Percentiles rank a stretch among this genome's conserved stretches.
These are phyloP conservation scores for Stereocaulon alpinum DNA, from an alignment of 495 filamentous ascomycete genomes.

Conservation along the genomic window DNA sequence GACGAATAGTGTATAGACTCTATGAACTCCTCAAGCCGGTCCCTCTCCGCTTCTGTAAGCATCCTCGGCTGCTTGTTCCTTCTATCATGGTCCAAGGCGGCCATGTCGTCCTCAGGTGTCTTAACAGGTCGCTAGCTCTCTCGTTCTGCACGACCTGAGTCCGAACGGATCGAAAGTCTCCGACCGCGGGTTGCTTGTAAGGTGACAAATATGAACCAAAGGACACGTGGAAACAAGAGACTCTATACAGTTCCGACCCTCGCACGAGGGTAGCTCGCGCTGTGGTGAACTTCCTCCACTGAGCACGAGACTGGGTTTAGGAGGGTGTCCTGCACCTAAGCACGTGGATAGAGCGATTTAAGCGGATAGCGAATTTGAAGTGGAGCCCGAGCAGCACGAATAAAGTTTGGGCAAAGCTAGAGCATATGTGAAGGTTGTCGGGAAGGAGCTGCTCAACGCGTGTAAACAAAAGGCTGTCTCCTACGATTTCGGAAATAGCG, in stretches of 20 bases:
- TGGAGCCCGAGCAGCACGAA: background rate
- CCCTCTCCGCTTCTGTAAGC: conserved; percentile 68
- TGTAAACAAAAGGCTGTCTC: conserved; percentile 9
- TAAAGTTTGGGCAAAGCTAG: background rate
- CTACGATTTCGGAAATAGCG: conserved; percentile 10
- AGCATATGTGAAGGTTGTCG: background rate
- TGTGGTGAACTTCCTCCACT: background rate
- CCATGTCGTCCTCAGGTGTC: conserved; percentile 14
- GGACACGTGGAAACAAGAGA: background rate
- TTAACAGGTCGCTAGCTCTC: background rate
- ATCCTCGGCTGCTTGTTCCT: conserved; percentile 77
- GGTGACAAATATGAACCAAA: background rate
- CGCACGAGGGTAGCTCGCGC: background rate
- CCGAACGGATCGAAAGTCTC: background rate
- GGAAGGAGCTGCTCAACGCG: conserved; percentile 3
- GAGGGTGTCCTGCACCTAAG: conserved; percentile 3
- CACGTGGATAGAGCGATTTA: background rate
- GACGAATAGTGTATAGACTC: conserved; percentile 93
- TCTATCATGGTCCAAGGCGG: conserved; percentile 62
- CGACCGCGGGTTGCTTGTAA: background rate
- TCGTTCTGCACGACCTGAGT: too few species aligned
- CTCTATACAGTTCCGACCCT: background rate
- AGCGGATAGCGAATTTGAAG: background rate
- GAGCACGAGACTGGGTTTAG: background rate
- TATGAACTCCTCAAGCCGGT: conserved; percentile 77